Evolutionary conservation across 2,329 filamentous ascomycete genomes (phyloP), one percentile per base, ranked within the genome.

Genomic region (Xylariaceae sp.): DNA sequence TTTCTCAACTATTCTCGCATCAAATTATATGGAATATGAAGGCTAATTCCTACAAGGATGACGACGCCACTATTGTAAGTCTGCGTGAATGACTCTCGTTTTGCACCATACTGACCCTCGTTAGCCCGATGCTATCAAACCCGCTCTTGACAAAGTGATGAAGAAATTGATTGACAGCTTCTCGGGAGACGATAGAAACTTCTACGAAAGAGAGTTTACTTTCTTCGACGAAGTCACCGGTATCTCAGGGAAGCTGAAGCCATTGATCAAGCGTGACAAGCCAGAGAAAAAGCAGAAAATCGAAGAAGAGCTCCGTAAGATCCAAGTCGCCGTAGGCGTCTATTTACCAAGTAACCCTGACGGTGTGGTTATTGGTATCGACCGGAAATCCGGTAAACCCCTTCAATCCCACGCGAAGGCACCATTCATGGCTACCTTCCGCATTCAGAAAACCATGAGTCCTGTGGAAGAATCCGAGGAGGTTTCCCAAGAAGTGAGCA

Each of bases 11-110:
- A 6, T 99, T 99, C 71, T 92, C 95, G 2, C 95, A 99, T 70
- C 94, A 99, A 67, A 97, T 99, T 62, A 99, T 99, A 68, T 99
- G 95, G 94, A 99, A 99, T 70, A 99, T 99, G 87, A 99, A 97
- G 71, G 94, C 94, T 34, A 99, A 99, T 70, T 89, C 91, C 1
- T 99, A 89, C 79, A 99, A 96, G 71, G 95, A 99, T 62, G 92
- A 99, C 65, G 90, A 96, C 62, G 91, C 87, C 11, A 84, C 87
- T 64, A 82, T 95, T 60, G 86, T 89, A 76, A 77, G 84, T 72
- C n/a, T 26, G 12, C 32, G 11, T 11, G 1, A 19, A 2, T 27
- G 8, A 32, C 37, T 44, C 8, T 39, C 30, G 41, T 42, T 58
- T 35, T 54, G 8, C 12, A 7, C 3, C n/a, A 42, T 54, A 54